Conservation (phyloP, 2,329 filamentous ascomycete species). For the Mariannaea sp. region DNA sequence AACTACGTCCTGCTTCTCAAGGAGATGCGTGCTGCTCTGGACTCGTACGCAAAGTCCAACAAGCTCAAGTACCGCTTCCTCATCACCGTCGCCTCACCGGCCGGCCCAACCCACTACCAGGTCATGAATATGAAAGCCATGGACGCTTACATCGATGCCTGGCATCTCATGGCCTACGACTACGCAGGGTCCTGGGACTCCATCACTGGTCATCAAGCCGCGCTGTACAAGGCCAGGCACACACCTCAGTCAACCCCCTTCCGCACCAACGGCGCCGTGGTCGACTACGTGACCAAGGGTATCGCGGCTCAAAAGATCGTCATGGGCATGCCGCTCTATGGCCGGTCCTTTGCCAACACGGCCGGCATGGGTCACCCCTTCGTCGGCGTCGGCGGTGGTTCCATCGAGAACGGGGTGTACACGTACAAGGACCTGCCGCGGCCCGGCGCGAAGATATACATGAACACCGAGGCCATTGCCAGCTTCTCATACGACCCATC, state of each 20-base stretch:
- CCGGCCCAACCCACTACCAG: conserved; percentile 54
- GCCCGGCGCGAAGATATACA: conserved; percentile 58
- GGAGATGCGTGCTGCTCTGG: conserved; percentile 46
- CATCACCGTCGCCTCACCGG: conserved; percentile 57
- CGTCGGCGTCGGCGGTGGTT: conserved; percentile 65
- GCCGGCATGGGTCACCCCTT: conserved; percentile 68
- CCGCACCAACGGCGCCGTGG: conserved; percentile 68
- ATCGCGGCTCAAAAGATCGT: conserved; percentile 69
- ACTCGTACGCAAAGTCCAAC: conserved; percentile 47
- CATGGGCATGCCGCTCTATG: conserved; percentile 79
- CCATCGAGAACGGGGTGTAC: conserved; percentile 66
- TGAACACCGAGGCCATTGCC: conserved; percentile 63
- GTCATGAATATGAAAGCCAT: conserved; percentile 58
- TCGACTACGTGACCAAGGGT: conserved; percentile 55
- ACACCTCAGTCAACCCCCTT: conserved; percentile 67
- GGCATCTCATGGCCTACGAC: conserved; percentile 72
- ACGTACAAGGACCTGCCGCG: conserved; percentile 74
- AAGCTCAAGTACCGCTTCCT: conserved; percentile 53
- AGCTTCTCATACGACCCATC: conserved; percentile 72
- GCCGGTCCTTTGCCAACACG: conserved; percentile 73
- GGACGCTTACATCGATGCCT: conserved; percentile 62
- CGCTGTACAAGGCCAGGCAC: conserved; percentile 60
- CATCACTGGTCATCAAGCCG: conserved; percentile 69
- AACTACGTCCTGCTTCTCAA: conserved; percentile 34
- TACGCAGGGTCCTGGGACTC: conserved; percentile 71